phyloP scores from a whole-genome alignment of 1,284 basidiomycete species.

The Ganoderma leucocontextum region DNA sequence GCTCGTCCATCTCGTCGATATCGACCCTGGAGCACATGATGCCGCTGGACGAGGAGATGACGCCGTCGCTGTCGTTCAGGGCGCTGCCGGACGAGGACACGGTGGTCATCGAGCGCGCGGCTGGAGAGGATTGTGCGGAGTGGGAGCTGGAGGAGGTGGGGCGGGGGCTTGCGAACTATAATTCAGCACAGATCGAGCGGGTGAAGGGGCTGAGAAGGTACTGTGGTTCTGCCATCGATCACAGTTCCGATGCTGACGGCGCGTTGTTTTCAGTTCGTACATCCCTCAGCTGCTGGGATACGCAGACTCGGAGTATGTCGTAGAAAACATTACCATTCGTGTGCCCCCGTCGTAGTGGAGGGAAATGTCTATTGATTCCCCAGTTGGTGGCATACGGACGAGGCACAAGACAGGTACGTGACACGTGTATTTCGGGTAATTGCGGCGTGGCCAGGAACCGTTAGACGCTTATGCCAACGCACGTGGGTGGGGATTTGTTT shows the following conservation, averaged over 20 bases:
- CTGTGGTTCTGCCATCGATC: constrained; percentile 36
- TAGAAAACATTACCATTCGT: constrained; percentile 88
- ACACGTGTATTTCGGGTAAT: neutral
- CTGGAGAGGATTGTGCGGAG: constrained; percentile 52
- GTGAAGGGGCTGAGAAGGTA: constrained; percentile 94
- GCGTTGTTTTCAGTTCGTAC: constrained; percentile 65
- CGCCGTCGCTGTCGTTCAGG: constrained; percentile 35
- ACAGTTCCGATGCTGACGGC: constrained; percentile 14
- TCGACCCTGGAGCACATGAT: constrained; percentile 48
- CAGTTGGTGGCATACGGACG: neutral
- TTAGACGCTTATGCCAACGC: constrained; percentile 20
- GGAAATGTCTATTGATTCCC: constrained; percentile 24
- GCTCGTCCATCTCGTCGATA: constrained; percentile 45
- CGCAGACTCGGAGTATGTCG: constrained; percentile 95
- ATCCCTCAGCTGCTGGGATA: constrained; percentile 88
- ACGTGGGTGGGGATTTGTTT: constrained; percentile 38
- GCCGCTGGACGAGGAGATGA: constrained; percentile 41
- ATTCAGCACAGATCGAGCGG: constrained; percentile 89
- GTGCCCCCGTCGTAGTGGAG: constrained; percentile 39
- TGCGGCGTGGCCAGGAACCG: neutral
- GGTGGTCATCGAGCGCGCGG: constrained; percentile 39
- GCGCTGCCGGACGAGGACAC: constrained; percentile 43
- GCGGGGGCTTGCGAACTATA: constrained; percentile 94
- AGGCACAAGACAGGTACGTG: neutral
- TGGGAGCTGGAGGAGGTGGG: constrained; percentile 92